phyloP scores from a whole-genome alignment of 1,284 basidiomycete genomes.

The Fomitopsis betulina region DNA sequence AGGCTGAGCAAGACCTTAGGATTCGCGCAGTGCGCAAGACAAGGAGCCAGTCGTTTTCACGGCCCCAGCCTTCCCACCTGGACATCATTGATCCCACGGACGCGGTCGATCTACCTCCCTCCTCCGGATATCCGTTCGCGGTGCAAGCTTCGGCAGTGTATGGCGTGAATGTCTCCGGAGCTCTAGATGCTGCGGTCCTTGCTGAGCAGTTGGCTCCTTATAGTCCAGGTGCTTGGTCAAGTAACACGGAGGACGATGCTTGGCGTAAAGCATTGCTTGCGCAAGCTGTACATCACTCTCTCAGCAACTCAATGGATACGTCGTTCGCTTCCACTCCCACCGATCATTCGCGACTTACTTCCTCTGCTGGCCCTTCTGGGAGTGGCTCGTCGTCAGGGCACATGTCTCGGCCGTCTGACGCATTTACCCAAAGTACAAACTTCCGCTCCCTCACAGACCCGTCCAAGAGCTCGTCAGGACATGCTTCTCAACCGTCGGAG shows the following conservation, averaged over 20 bases:
- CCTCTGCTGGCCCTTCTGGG: conserved; percentile 6
- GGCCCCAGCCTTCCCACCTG: conserved; percentile 32
- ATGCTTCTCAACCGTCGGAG: background rate
- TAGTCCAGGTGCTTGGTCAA: conserved; percentile 55
- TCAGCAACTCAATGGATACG: conserved; percentile 47
- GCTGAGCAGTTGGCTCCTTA: conserved; percentile 67
- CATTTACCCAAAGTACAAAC: background rate
- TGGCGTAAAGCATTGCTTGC: conserved; percentile 71
- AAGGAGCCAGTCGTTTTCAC: conserved; percentile 27
- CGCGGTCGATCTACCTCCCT: conserved; percentile 63
- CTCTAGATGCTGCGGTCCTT: conserved; percentile 64
- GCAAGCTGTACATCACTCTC: conserved; percentile 69
- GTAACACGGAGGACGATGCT: conserved; percentile 49
- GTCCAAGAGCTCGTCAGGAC: background rate
- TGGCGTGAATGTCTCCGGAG: conserved; percentile 65
- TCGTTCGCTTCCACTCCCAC: conserved; percentile 24
- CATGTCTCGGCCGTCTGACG: background rate
- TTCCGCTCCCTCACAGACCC: background rate
- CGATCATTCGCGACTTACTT: conserved; percentile 14
- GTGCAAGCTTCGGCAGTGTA: conserved; percentile 67
- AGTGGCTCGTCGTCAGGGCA: background rate
- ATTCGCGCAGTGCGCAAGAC: conserved; percentile 31
- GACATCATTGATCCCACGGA: conserved; percentile 78
- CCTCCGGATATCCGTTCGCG: conserved; percentile 62
- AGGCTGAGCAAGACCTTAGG: conserved; percentile 68